Base-by-base conservation (phyloP, 176 grass and related monocot species). In the Oryza rufipogon region DNA sequence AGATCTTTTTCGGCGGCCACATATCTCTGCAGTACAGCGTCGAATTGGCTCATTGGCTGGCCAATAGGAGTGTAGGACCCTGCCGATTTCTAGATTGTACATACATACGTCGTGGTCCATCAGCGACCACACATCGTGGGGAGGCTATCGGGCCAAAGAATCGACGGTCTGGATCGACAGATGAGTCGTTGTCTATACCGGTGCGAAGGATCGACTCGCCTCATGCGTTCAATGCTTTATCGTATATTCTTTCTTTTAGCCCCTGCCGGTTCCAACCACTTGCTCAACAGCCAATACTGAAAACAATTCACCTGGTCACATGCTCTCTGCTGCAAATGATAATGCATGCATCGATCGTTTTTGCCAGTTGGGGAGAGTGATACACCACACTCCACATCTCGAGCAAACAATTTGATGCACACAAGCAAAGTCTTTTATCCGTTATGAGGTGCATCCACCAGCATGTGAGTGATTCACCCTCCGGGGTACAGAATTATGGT, bases 1-100 rank as follows among this genome's bases (percentile, higher is more conserved):
- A 51, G n/a, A 73, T 77, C 38, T 87, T 70, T 64, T 54, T 68
- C 48, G 36, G 17, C 51, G 66, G 54, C 66, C 67, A 49, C 41
- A 11, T 15, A 58, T 20, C 52, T 20, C 52, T 60, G 42, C 56
- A 32, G 6, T 6, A 6, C 41, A 8, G 69, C 64, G 51, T 73
- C 64, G 48, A 41, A 1, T 9, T 20, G 69, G 6, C 19, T n/a
- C 26, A 2, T 9, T 26, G 68, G 20, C 20, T 10, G 20, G 58
- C 58, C 58, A 61, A 61, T 61, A 36, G 34, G 34, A 36, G 5
- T 39, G 5, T 39, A 22, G 20, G 58, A 22, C 58, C 58, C 58
- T 9, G 66, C 10, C 46, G 10, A 36, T 45, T 66, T 42, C 14
- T 73, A 75, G 12, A 61, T 34, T 26, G 81, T n/a, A 54, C 23